Conservation (phyloP, 164 flowering plant species). For the Malania oleifera region DNA sequence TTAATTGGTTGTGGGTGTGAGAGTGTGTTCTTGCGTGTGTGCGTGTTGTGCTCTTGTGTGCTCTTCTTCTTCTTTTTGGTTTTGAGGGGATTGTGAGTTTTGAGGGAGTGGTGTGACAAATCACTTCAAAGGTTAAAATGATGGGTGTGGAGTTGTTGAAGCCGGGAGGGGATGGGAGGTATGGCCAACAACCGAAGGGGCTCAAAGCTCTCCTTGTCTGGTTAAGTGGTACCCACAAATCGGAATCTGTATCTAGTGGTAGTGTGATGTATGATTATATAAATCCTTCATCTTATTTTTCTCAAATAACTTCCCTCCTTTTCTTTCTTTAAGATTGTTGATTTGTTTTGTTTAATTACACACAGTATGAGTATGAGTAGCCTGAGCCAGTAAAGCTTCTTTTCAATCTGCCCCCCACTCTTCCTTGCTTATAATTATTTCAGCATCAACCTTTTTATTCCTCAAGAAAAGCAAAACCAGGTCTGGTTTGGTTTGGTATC, state of each 20-base stretch:
- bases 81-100: neutral
- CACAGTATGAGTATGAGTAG: too few species aligned
- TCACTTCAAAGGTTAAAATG: slow-evolving; percentile 1
- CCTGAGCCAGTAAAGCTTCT: neutral
- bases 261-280: neutral
- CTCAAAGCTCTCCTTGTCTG: slow-evolving; percentile 21
- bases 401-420: too few species aligned
- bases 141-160: slow-evolving; percentile 23
- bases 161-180: slow-evolving; percentile 19
- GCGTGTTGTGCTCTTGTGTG: too few species aligned
- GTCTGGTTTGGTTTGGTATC: neutral
- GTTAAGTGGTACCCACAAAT: slow-evolving; percentile 27
- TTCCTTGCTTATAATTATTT: neutral
- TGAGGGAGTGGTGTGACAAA: neutral
- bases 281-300: neutral
- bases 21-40: too few species aligned
- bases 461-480: neutral
- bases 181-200: slow-evolving; percentile 46
- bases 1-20: slow-evolving; percentile 2
- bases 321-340: neutral
- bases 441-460: neutral
- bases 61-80: too few species aligned
- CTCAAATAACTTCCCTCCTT: neutral
- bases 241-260: slow-evolving; percentile 23
- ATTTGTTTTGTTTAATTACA: too few species aligned